phyloP scores from a whole-genome alignment of 108 stramenopile species.

The Epithemia pelagica region DNA sequence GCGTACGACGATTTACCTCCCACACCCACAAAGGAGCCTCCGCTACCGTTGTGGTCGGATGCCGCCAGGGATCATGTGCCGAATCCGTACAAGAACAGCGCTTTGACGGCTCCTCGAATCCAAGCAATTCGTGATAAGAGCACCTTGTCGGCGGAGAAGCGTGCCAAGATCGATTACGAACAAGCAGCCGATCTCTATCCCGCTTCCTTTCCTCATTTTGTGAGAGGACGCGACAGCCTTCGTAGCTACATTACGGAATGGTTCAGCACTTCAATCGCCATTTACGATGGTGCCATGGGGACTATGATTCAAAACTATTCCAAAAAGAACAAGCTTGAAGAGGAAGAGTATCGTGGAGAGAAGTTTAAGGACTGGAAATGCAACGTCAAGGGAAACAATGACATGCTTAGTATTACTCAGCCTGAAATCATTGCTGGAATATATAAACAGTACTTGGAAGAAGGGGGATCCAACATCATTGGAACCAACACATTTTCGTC shows the following conservation, averaged over 20 bases:
- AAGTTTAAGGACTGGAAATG: constrained; percentile 85
- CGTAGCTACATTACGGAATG: constrained; percentile 75
- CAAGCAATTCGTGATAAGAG: constrained; percentile 65
- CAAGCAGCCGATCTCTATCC: constrained; percentile 60
- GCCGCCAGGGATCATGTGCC: constrained; percentile 80
- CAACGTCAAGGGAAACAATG: constrained; percentile 95
- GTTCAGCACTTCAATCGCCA: constrained; percentile 69
- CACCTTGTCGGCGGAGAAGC: constrained; percentile 30
- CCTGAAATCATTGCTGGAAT: constrained; percentile 89
- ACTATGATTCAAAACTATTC: constrained; percentile 96
- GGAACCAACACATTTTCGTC: constrained; percentile 96
- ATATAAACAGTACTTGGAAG: constrained; percentile 86
- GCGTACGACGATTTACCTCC: constrained; percentile 68
- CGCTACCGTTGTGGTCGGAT: constrained; percentile 71
- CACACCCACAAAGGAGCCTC: constrained; percentile 78
- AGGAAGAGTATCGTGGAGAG: constrained; percentile 91
- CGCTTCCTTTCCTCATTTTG: constrained; percentile 71
- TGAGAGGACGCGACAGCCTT: constrained; percentile 78
- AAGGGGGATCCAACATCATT: constrained; percentile 84
- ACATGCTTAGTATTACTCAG: constrained; percentile 89
- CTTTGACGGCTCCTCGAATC: constrained; percentile 73
- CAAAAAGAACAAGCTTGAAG: constrained; percentile 79
- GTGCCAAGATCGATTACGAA: constrained; percentile 52
- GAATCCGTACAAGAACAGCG: constrained; percentile 74
- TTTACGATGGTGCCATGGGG: constrained; percentile 97